Base-by-base conservation (phyloP, 768 basidiomycete genomes). In the Tylopilus sp. region DNA sequence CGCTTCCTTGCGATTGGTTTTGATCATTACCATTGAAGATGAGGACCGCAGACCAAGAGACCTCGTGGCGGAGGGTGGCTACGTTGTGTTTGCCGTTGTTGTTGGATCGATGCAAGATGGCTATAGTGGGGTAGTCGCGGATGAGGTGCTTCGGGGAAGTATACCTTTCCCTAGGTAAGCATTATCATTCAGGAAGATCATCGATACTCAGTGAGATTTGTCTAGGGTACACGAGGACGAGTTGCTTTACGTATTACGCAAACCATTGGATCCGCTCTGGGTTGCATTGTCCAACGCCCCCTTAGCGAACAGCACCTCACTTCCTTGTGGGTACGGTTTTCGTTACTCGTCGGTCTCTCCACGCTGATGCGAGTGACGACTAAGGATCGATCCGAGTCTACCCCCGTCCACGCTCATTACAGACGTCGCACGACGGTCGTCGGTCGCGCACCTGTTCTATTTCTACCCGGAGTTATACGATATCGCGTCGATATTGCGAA, bases 201-300 rank as follows among this genome's bases (percentile, higher is more conserved):
- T 25, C 52, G 7, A 52, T 42, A 43, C 28, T 41, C 1, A n/a
- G n/a, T n/a, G n/a, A 29, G 38, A 28, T 47, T 3, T 12, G 14
- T 6, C 36, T 21, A 94, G 94, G 50, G 81, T 84, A 1, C 80
- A 92, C 24, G 93, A 98, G 68, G 92, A 96, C 60, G 96, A 98
- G 61, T 65, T 98, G 14, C 66, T 95, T 2, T 96, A 94, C 63
- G 80, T 93, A 25, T 71, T 98, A 13, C 81, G 81, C 37, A 89
- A 91, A 56, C 72, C 97, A n/a, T 74, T 83, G 14, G 78, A 80
- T 33, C 72, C 84, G 3, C 69, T 93, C 9, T 89, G 86, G 86
- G 87, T 87, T 0, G 84, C 87, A 0, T 64, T 85, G 8, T 87
- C 88, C 2, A 78, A 82, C n/a, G 62, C 82, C 7, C 85, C 89